phyloP scores from a whole-genome alignment of 2,329 filamentous ascomycete species.

The Leptographium wingfieldii region DNA sequence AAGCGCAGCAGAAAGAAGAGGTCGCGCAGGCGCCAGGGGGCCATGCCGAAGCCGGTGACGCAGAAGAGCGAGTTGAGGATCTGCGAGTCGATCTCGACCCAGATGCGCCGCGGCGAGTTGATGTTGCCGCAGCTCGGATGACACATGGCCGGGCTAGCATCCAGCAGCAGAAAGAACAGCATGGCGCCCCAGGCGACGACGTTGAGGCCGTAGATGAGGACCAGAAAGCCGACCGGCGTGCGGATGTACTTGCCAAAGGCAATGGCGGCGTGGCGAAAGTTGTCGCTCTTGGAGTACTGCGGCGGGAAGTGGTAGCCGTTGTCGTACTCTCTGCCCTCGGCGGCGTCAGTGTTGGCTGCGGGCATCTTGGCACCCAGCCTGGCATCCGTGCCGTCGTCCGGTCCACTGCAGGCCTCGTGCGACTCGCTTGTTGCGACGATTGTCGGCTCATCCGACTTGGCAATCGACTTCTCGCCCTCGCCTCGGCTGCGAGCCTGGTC shows the following conservation, averaged over 20 bases:
- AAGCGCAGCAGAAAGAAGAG: conserved; percentile 60
- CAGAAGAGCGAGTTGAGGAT: conserved; percentile 78
- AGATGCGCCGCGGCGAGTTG: conserved; percentile 63
- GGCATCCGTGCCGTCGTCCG: neutral
- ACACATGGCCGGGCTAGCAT: conserved; percentile 64
- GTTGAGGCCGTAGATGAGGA: conserved; percentile 69
- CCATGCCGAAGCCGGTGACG: conserved; percentile 71
- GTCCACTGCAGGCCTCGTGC: neutral
- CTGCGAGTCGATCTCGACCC: conserved; percentile 78
- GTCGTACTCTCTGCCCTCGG: conserved; percentile 27
- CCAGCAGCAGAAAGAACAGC: conserved; percentile 74
- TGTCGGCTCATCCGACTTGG: neutral
- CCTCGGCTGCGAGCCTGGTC: neutral
- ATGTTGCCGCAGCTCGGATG: conserved; percentile 55
- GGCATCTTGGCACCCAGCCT: neutral
- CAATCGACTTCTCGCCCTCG: neutral
- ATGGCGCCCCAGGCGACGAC: conserved; percentile 84
- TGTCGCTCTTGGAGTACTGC: conserved; percentile 45
- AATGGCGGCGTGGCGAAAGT: conserved; percentile 42
- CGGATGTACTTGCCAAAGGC: conserved; percentile 61
- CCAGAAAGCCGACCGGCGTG: conserved; percentile 63
- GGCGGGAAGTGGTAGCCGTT: conserved; percentile 56
- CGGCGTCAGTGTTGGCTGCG: neutral
- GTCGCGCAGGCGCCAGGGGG: conserved; percentile 76
- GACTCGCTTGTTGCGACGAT: neutral